Evolutionary conservation across 805 yeast species (phyloP).

Genomic region (Starmera pachycereana): DNA sequence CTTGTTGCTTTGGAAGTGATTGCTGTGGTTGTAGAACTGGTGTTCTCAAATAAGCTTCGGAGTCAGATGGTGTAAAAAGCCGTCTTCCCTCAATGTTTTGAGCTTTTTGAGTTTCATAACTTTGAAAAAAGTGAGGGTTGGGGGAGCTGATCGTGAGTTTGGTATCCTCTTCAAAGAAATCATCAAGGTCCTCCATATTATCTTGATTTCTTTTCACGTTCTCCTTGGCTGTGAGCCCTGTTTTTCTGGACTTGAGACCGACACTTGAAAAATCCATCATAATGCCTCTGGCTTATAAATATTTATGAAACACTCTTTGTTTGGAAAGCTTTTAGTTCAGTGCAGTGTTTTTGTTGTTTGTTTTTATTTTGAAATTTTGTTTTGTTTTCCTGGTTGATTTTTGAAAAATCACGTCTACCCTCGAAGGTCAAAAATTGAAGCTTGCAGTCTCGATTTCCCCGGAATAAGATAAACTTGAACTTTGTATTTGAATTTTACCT

Average conservation of each 20-base stretch:
- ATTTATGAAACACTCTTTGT: no score
- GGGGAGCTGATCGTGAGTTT: background rate
- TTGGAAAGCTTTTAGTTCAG: no score
- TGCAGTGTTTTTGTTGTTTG: no score
- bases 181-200: conserved; percentile 61
- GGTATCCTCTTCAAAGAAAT: conserved; percentile 49
- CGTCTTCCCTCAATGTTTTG: conserved; percentile 5
- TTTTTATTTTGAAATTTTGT: no score
- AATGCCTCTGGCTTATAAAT: no score
- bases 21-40: background rate
- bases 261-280: conserved; percentile 32
- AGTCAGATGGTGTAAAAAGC: background rate
- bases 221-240: conserved; percentile 42
- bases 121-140: background rate
- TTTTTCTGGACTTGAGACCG: conserved; percentile 58
- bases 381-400: no score
- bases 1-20: conserved; percentile 1
- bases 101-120: conserved; percentile 5
- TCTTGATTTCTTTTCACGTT: conserved; percentile 43
- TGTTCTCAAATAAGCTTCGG: background rate
- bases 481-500: no score
- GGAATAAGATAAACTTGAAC: background rate
- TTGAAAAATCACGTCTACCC: no score
- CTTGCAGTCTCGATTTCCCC: no score
- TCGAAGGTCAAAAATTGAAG: background rate